A percentile compares a stretch with the other conserved stretches of the same genome.
These are phyloP conservation scores for Wickerhamomyces sp. DNA, from an alignment of 1,139 yeast genomes.

Conservation along the genomic window DNA sequence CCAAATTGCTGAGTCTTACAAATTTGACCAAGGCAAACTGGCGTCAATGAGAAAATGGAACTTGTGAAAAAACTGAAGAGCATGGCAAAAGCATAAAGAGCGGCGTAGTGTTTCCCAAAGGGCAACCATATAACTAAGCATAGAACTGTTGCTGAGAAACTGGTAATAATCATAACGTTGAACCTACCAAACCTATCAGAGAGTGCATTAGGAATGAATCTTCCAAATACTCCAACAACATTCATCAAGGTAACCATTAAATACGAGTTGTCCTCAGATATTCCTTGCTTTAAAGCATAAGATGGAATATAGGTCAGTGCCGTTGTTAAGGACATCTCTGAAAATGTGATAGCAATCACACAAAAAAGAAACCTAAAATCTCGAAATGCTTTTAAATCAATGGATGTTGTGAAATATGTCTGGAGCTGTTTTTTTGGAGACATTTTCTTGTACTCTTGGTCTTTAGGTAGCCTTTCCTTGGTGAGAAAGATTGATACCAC, in stretches of 20 bases:
- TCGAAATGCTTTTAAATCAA: conserved; percentile 31
- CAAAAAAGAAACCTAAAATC: conserved; percentile 38
- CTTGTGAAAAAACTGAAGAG: conserved; percentile 50
- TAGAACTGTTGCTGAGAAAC: conserved; percentile 38
- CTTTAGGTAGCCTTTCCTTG: conserved; percentile 41
- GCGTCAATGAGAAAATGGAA: conserved; percentile 40
- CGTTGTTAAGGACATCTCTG: conserved; percentile 54
- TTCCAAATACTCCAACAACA: conserved; percentile 55
- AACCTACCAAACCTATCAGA: conserved; percentile 57
- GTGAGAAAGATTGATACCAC: conserved; percentile 36
- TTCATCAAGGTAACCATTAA: conserved; percentile 51
- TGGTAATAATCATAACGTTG: conserved; percentile 45
- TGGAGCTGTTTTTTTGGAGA: conserved; percentile 10
- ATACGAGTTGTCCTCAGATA: conserved; percentile 47
- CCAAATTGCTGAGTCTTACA: conserved; percentile 44
- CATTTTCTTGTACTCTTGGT: conserved; percentile 19
- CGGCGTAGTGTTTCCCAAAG: conserved; percentile 36
- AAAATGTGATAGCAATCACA: conserved; percentile 39
- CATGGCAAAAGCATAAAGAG: conserved; percentile 36
- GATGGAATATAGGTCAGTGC: conserved; percentile 51
- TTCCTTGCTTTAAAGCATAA: conserved; percentile 50
- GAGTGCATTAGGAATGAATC: conserved; percentile 49
- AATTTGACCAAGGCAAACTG: conserved; percentile 43
- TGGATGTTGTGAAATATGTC: conserved; percentile 22
- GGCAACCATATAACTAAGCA: conserved; percentile 50